Evolutionary conservation across 176 grass and related monocot species (phyloP), one percentile per base, ranked within the genome.

Genomic region (Carex cristatella): DNA sequence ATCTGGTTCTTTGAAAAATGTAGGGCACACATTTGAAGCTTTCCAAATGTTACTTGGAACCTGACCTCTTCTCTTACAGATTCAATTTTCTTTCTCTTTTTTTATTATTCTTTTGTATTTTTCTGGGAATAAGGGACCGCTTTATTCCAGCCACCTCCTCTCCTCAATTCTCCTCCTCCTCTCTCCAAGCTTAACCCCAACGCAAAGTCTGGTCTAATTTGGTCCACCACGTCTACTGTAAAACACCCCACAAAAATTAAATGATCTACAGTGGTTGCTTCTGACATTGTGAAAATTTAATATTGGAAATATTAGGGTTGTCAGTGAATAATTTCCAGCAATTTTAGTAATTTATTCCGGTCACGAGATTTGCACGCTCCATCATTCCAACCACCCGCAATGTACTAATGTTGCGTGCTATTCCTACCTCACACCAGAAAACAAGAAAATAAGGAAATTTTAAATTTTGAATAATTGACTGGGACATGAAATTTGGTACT

Each of bases 131-230:
- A 71, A 84, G 82, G 67, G 54, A 72, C 64, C 27, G 12, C 81
- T 83, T 83, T 83, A 83, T 83, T 83, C 81, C 63, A 69, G 62
- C n/a, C 23, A 63, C 15, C 51, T 77, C 30, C 33, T 46, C 60
- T 67, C 15, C 73, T 76, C 30, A 23, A 23, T 23, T 23, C 23
- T 23, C 23, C 23, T 23, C 23, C 23, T 23, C 23, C 23, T 23
- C 7, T 44, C 60, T 67, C 58, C 59, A 83, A 83, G 58, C 82
- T 85, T 85, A 85, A 63, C 83, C 83, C 83, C 69, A 85, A 85
- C 51, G 83, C 83, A 85, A 85, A 85, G 83, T 77, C 68, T 85
- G 56, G 68, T 74, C 33, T 64, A 74, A 53, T 10, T 48, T 75
- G 83, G 83, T 74, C 83, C 83, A 77, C 83, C 69, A 77, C 49